A percentile compares a stretch with the other conserved stretches of the same genome.
Conservation (phyloP, 495 filamentous ascomycete species). For the Chaetomium cochliodes region DNA sequence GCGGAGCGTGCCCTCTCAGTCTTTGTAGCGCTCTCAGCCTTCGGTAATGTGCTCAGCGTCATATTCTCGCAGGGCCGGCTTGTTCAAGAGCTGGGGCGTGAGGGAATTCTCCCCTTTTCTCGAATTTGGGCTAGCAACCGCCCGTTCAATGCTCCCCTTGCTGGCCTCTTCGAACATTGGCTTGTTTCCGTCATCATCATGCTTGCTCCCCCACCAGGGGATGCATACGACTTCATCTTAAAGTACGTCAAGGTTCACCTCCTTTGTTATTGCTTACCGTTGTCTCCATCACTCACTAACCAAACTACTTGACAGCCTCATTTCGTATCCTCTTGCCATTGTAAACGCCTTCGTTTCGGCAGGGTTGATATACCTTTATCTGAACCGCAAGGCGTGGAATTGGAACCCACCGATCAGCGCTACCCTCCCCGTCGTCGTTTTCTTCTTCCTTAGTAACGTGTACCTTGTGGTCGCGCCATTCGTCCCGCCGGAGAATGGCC, state of each 20-base stretch:
- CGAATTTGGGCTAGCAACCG: slow-evolving; percentile 64
- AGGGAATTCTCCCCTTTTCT: slow-evolving; percentile 62
- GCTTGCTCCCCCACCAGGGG: slow-evolving; percentile 61
- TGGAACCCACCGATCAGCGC: slow-evolving; percentile 48
- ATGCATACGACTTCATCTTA: slow-evolving; percentile 63
- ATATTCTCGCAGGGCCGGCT: slow-evolving; percentile 68
- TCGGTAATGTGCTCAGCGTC: slow-evolving; percentile 68
- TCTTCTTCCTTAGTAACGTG: slow-evolving; percentile 51
- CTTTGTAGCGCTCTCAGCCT: slow-evolving; percentile 69
- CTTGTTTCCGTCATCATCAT: slow-evolving; percentile 59
- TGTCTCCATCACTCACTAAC: slow-evolving; percentile 16
- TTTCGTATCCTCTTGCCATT: slow-evolving; percentile 60
- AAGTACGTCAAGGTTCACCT: slow-evolving; percentile 44
- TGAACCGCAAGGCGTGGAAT: slow-evolving; percentile 44
- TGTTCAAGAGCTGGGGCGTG: slow-evolving; percentile 64
- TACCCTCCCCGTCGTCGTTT: slow-evolving; percentile 44
- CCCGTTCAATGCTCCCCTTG: slow-evolving; percentile 60
- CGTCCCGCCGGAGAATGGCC: slow-evolving; percentile 42
- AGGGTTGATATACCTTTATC: slow-evolving; percentile 57
- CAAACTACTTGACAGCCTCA: slow-evolving; percentile 41
- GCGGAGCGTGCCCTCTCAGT: slow-evolving; percentile 62
- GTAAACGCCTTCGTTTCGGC: slow-evolving; percentile 59
- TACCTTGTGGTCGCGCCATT: slow-evolving; percentile 49
- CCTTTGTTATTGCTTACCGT: not conserved
- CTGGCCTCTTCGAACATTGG: slow-evolving; percentile 63